Base-by-base conservation (phyloP, 2,329 filamentous ascomycete species). In the Talaromyces verruculosus region DNA sequence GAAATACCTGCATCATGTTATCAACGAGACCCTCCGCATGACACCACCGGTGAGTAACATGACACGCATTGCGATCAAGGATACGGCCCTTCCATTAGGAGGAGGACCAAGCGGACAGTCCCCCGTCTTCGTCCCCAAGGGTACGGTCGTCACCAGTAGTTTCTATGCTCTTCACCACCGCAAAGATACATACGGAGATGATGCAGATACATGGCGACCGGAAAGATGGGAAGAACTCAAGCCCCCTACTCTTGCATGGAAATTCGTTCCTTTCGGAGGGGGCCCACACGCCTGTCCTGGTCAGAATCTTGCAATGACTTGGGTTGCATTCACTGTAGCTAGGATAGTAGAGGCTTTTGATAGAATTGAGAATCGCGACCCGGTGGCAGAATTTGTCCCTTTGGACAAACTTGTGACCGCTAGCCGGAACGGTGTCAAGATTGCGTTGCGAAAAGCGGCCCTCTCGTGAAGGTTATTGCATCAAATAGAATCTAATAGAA, bases 121-220 rank as follows among this genome's bases (percentile, higher is more conserved):
- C 55, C 90, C 90, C 0, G 73, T 94, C 1, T 86, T 87, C 65
- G 78, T 92, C 6, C 84, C 85, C 67, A 89, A 91, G 75, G 87
- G 89, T 72, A 88, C 87, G 0, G 77, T 84, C 6, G 81, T 95
- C 67, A 82, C 78, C 53, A 94, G 92, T 81, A 88, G 83, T 59
- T 83, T 89, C 0, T 84, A 91, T 61, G 77, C 86, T 6, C 90
- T 94, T 89, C 91, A 95, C 73, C 87, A 91, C 1, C 86, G 89
- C n/a, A 76, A 73, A 39, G 83, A 85, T 45, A 73, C 80, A 65
- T 85, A 78, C 72, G 82, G 81, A 1, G 62, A 72, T 0, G 82
- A 84, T 43, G 81, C 81, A 0, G 67, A 71, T 5, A 71, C 74
- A 61, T 85, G 83, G 65, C 78, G 77, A 8, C 84, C 84, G 0